Evolutionary conservation across 2,329 filamentous ascomycete genomes (phyloP).

Genomic region (Talaromyces sp.): DNA sequence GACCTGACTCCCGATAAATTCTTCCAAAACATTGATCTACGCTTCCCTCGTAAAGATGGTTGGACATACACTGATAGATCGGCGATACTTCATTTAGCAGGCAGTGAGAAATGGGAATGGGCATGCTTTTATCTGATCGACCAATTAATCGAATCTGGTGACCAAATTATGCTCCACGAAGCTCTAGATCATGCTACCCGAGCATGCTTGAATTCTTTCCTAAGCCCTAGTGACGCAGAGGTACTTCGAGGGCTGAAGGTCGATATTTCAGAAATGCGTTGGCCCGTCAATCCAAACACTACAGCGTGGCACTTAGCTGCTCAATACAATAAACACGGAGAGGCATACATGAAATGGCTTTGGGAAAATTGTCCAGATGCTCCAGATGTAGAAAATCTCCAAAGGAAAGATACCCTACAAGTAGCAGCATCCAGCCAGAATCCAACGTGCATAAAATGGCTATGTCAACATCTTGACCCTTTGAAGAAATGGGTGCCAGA

Average conservation of each 20-base stretch:
- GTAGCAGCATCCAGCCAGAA: not conserved
- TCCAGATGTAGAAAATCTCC: not conserved
- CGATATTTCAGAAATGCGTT: not conserved
- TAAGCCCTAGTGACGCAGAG: not conserved
- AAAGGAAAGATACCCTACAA: not conserved
- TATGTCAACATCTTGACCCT: not conserved
- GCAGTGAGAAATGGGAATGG: not conserved
- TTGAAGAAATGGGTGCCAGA: not conserved
- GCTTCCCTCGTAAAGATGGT: not conserved
- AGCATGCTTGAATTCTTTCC: not conserved
- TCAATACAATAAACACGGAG: not conserved
- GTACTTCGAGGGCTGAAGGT: not conserved
- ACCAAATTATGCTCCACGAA: not conserved
- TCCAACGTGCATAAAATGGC: not conserved
- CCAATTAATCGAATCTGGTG: not conserved
- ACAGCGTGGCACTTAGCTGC: not conserved
- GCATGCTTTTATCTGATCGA: not conserved
- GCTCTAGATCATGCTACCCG: not conserved
- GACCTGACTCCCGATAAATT: not conserved
- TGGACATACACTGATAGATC: not conserved
- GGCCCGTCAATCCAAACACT: not conserved
- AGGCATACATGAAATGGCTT: not conserved
- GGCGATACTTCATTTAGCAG: not conserved
- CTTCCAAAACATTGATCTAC: not conserved
- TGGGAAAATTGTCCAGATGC: not conserved